Base-by-base conservation (phyloP, 768 basidiomycete species). In the Russula olivacea region DNA sequence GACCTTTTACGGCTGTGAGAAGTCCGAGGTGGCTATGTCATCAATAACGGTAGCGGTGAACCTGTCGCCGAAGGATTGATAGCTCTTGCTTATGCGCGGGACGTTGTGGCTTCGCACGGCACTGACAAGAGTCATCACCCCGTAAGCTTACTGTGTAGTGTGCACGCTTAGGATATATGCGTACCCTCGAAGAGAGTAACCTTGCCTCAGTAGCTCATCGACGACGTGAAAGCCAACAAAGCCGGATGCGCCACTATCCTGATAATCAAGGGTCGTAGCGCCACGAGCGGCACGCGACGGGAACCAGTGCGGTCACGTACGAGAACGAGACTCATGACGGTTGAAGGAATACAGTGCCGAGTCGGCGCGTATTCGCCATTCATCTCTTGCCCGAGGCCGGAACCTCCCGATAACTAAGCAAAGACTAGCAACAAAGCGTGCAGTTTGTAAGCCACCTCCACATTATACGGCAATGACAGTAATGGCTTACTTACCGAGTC, bases 161-260 rank as follows among this genome's bases (percentile, higher is more conserved):
- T 36, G 11, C 2, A 12, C 11, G 25, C 6, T 15, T 17, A 3
- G 17, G 40, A n/a, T 5, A 11, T 6, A 23, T 19, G 32, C 67
- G n/a, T 49, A 73, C 77, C 79, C 83, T 65, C 78, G 73, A 43
- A 85, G 83, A 8, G 71, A 74, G 67, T 79, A 81, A 1, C 83
- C 83, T 21, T 71, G 70, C n/a, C 77, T 68, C 23, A 82, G 68
- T 5, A 82, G 73, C 49, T 78, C 71, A 30, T 62, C 38, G 19
- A 69, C 61, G n/a, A 73, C 64, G 43, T 70, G 67, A 1, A 67
- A 60, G 11, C 71, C 71, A 32, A 69, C 28, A 50, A 70, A 80
- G 23, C 79, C 78, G 25, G 79, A 77, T n/a, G 75, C 76, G 28
- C 80, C 79, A 28, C 78, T 80, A 17, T 79, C 76, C 77, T 79